These are phyloP conservation scores for Pleurotus pulmonarius DNA, from an alignment of 768 basidiomycete genomes.

Conservation along the genomic window DNA sequence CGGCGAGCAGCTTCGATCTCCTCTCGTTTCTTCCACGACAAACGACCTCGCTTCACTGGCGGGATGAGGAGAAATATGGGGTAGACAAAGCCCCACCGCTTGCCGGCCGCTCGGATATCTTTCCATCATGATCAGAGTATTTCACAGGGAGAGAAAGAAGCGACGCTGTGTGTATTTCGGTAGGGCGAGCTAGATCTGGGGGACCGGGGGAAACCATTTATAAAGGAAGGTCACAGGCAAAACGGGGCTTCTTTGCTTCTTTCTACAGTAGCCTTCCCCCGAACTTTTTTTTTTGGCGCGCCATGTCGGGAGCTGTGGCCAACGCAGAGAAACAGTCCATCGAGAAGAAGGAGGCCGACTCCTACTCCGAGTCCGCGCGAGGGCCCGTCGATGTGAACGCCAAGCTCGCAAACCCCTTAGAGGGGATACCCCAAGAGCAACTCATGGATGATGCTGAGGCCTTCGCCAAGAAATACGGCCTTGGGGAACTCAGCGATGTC, in stretches of 20 bases:
- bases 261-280: neutral
- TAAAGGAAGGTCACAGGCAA: neutral
- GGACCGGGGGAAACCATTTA: neutral
- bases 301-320: neutral
- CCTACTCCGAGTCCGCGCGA: neutral
- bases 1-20: neutral
- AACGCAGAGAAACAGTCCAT: neutral
- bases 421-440: constrained; percentile 55
- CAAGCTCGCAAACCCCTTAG: constrained; percentile 15
- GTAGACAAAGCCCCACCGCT: constrained; percentile 5
- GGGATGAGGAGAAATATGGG: neutral
- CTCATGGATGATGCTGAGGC: constrained; percentile 57
- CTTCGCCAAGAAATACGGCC: constrained; percentile 51
- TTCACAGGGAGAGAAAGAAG: neutral
- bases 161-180: neutral
- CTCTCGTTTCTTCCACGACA: neutral
- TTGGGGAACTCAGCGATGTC: constrained; percentile 38
- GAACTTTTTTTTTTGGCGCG: neutral
- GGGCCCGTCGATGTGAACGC: constrained; percentile 2
- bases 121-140: constrained; percentile 7
- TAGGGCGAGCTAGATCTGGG: neutral
- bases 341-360: constrained; percentile 7
- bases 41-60: neutral
- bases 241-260: constrained; percentile 2
- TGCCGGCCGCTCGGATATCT: constrained; percentile 6